Evolutionary conservation across 2,329 filamentous ascomycete species (phyloP).

Genomic region (Thielaviopsis populi): DNA sequence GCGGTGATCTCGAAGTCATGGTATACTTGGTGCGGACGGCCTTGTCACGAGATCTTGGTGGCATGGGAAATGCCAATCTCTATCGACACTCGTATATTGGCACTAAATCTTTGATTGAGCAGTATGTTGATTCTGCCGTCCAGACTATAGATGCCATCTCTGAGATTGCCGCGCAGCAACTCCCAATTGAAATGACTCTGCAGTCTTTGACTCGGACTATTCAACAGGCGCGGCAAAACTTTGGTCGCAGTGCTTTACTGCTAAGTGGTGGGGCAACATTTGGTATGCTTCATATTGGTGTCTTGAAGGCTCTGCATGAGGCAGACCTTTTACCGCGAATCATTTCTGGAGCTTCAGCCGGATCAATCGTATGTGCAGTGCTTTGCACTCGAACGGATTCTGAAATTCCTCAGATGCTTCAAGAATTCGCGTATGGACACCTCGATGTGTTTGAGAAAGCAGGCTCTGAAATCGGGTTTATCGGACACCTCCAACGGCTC

Average conservation of each 20-base stretch:
- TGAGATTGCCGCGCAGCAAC: slow-evolving; percentile 36
- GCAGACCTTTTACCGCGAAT: slow-evolving; percentile 64
- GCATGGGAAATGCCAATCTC: slow-evolving; percentile 68
- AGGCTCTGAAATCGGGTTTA: slow-evolving; percentile 30
- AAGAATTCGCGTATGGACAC: slow-evolving; percentile 63
- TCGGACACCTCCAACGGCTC: slow-evolving; percentile 55
- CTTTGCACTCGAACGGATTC: slow-evolving; percentile 65
- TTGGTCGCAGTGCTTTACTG: slow-evolving; percentile 69
- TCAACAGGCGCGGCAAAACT: slow-evolving; percentile 59
- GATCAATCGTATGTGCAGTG: slow-evolving; percentile 71
- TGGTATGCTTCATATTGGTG: slow-evolving; percentile 84
- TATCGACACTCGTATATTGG: slow-evolving; percentile 77
- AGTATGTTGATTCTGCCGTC: slow-evolving; percentile 67
- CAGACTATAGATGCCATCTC: slow-evolving; percentile 60
- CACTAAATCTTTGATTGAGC: slow-evolving; percentile 75
- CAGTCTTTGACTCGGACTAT: slow-evolving; percentile 51
- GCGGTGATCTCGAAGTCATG: slow-evolving; percentile 60
- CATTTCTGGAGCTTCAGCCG: slow-evolving; percentile 75
- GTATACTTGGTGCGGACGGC: slow-evolving; percentile 67
- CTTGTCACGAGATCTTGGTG: slow-evolving; percentile 65
- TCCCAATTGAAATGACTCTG: slow-evolving; percentile 41
- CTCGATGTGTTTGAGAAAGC: slow-evolving; percentile 62
- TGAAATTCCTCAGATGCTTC: slow-evolving; percentile 55
- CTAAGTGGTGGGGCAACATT: slow-evolving; percentile 79
- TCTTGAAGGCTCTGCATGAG: slow-evolving; percentile 68